Conservation (phyloP, 495 filamentous ascomycete species). For the Aspergillus incahuasiensis region DNA sequence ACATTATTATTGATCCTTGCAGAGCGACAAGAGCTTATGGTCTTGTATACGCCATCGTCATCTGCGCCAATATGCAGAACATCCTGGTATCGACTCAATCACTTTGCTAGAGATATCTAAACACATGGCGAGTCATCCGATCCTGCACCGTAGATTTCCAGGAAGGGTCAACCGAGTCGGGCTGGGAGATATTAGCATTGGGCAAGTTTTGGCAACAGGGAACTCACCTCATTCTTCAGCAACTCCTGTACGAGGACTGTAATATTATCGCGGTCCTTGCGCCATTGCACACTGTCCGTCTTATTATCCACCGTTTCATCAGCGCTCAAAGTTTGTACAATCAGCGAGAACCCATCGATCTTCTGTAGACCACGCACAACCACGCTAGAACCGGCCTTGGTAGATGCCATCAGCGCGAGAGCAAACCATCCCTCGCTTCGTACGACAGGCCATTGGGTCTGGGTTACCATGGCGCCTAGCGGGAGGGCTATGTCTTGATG, state of each 20-base stretch:
- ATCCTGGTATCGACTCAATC: neutral
- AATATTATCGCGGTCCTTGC: constrained; percentile 58
- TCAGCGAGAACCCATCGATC: constrained; percentile 37
- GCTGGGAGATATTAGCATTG: constrained; percentile 18
- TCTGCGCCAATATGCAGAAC: neutral
- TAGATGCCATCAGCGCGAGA: constrained; percentile 63
- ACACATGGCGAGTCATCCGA: constrained; percentile 24
- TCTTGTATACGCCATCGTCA: no score
- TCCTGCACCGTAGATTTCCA: constrained; percentile 27
- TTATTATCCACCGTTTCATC: constrained; percentile 18
- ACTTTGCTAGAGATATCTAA: constrained; percentile 15
- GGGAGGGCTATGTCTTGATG: constrained; percentile 50
- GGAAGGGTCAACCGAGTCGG: constrained; percentile 24
- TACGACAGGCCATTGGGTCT: constrained; percentile 65
- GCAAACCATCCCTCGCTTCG: constrained; percentile 71
- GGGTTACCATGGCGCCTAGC: constrained; percentile 58
- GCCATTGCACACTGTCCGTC: constrained; percentile 26
- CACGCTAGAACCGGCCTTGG: constrained; percentile 43
- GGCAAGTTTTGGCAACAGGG: neutral
- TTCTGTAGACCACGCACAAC: constrained; percentile 48
- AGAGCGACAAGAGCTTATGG: no score
- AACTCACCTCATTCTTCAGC: constrained; percentile 47
- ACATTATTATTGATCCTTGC: no score
- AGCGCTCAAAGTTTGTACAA: constrained; percentile 52
- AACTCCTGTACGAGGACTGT: constrained; percentile 59